Conservation (phyloP, 371 early-diverging fungal species). For the Conidiobolus incongruus region DNA sequence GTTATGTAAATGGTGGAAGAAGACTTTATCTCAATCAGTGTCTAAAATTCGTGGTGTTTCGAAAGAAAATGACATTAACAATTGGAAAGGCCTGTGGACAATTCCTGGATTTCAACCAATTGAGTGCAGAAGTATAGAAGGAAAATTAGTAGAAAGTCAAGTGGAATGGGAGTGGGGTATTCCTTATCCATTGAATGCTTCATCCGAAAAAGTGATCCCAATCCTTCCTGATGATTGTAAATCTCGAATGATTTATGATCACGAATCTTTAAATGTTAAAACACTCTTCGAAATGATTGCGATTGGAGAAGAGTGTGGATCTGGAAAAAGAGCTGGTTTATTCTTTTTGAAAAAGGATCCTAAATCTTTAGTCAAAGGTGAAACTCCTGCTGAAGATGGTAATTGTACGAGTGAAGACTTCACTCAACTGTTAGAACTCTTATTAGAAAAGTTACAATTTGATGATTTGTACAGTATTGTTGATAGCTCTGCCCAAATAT, state of each 20-base stretch:
- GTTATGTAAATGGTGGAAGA: conserved; percentile 62
- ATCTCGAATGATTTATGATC: conserved; percentile 17
- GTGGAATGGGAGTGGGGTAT: conserved; percentile 31
- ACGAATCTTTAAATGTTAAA: not conserved
- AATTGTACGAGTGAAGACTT: no score
- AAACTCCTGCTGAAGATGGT: no score
- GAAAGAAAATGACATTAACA: not conserved
- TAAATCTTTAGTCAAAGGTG: no score
- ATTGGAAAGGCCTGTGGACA: conserved; percentile 17
- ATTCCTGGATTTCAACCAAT: conserved; percentile 34
- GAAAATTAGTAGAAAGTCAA: conserved; percentile 1
- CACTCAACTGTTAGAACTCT: no score
- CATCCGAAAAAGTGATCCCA: conserved; percentile 27
- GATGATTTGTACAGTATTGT: no score
- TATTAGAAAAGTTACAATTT: no score
- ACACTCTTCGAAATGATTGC: not conserved
- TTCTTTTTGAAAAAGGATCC: not conserved
- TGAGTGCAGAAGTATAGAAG: conserved; percentile 9
- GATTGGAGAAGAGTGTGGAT: conserved; percentile 3
- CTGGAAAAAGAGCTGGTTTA: conserved; percentile 1
- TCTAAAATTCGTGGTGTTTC: not conserved
- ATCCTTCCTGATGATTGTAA: conserved; percentile 66
- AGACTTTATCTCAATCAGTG: conserved; percentile 6
- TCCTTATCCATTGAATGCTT: conserved; percentile 18
- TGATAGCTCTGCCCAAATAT: no score